A percentile compares a stretch with the other conserved stretches of the same genome.
Conservation (phyloP, 176 grass and related monocot genomes). For the Carex littledalei region DNA sequence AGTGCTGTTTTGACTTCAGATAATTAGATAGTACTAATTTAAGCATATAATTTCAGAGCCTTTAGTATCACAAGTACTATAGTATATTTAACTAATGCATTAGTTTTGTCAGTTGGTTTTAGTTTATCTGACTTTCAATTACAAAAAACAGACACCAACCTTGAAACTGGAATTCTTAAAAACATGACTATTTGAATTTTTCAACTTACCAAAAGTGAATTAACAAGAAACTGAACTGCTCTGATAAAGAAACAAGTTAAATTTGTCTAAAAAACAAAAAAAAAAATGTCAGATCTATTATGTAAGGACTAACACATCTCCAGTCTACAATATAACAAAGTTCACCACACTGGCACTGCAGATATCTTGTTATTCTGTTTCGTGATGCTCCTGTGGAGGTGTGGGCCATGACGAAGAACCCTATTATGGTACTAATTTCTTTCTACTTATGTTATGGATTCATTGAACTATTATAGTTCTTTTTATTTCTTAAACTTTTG, state of each 20-base stretch:
- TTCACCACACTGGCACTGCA: conserved; percentile 22
- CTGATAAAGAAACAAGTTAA: not conserved
- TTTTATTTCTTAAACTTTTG: not conserved
- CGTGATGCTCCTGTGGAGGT: conserved; percentile 99
- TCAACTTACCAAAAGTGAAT: not conserved
- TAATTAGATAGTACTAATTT: not conserved
- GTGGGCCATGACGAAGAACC: conserved; percentile 99
- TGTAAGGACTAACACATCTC: not conserved
- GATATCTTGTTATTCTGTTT: conserved; percentile 96
- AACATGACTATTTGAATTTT: not conserved
- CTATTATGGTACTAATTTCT: conserved; percentile 72
- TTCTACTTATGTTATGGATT: conserved; percentile 33
- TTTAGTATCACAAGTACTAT: not conserved
- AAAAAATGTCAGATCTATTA: not conserved
- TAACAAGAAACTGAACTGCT: not conserved
- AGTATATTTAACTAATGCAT: not conserved
- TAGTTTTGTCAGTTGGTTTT: not conserved
- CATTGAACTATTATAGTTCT: not conserved
- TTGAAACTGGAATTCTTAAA: not conserved
- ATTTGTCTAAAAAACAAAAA: not conserved
- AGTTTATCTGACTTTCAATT: not conserved
- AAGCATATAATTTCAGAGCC: not conserved
- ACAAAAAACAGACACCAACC: not conserved
- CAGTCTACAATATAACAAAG: not conserved
- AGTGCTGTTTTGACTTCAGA: not conserved